phyloP scores from a whole-genome alignment of 192 early-diverging fungal species.

The Backusella sp. region DNA sequence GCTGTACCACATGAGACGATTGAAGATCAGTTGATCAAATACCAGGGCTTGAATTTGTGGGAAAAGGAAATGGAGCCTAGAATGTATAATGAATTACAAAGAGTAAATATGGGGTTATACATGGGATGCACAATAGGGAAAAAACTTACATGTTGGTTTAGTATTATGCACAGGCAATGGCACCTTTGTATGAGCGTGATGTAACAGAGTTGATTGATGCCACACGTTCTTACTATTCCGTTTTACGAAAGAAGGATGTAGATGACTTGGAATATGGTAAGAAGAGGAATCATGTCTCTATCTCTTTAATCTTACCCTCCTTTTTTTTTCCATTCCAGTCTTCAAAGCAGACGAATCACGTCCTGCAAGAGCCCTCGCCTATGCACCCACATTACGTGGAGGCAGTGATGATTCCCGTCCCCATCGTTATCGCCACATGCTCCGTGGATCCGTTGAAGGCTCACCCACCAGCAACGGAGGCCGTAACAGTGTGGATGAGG shows the following conservation, averaged over 20 bases:
- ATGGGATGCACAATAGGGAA: too few species aligned
- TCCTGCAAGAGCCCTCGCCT: conserved; percentile 26
- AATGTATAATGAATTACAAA: conserved; percentile 70
- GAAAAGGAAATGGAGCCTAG: conserved; percentile 70
- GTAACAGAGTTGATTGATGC: conserved; percentile 53
- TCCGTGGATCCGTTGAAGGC: conserved; percentile 29
- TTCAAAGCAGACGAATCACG: conserved; percentile 33
- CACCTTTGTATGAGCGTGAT: conserved; percentile 48
- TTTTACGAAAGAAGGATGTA: conserved; percentile 18
- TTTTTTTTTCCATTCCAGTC: background rate
- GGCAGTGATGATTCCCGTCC: conserved; percentile 23
- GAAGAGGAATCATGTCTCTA: background rate
- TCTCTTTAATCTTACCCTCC: too few species aligned
- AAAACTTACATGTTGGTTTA: background rate
- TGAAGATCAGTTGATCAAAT: conserved; percentile 63
- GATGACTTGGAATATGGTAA: conserved; percentile 27
- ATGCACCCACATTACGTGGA: conserved; percentile 21
- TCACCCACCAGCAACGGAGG: conserved; percentile 24
- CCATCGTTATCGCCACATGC: conserved; percentile 24
- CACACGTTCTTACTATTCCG: conserved; percentile 35
- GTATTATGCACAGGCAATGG: conserved; percentile 55
- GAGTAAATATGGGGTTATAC: conserved; percentile 34
- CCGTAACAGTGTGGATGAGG: conserved; percentile 37
- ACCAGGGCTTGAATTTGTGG: conserved; percentile 70
- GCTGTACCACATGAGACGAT: conserved; percentile 53